These are phyloP conservation scores for Pseudognaphalium luteoalbum DNA, from an alignment of 129 eudicot genomes.

Conservation along the genomic window DNA sequence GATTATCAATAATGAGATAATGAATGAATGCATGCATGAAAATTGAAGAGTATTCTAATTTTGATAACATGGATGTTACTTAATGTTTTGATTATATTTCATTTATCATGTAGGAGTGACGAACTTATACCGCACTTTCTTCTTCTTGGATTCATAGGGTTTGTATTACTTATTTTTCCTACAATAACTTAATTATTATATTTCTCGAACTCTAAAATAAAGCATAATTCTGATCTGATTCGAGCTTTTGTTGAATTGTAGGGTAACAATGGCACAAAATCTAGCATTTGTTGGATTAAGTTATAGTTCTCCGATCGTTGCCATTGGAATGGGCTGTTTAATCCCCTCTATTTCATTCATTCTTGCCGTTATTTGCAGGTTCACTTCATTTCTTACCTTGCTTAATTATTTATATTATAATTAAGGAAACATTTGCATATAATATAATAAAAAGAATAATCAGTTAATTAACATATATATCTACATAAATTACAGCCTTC, in stretches of 20 bases:
- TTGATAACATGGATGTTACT: neutral
- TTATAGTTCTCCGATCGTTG: slow-evolving; percentile 82
- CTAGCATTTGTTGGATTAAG: slow-evolving; percentile 66
- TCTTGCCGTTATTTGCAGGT: slow-evolving; percentile 60
- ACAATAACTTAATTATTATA: neutral
- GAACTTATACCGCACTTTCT: slow-evolving; percentile 37
- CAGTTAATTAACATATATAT: too few species aligned
- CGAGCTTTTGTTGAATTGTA: slow-evolving; percentile 12
- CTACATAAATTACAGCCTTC: too few species aligned
- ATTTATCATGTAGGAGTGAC: slow-evolving; percentile 28
- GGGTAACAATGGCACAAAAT: slow-evolving; percentile 68
- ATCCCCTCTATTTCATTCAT: slow-evolving; percentile 63
- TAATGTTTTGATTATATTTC: neutral
- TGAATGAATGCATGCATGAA: slow-evolving; percentile 23
- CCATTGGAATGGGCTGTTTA: slow-evolving; percentile 61
- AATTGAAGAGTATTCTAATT: neutral
- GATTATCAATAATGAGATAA: neutral
- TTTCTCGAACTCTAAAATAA: neutral
- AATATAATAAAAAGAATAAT: too few species aligned
- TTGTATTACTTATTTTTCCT: slow-evolving; percentile 15
- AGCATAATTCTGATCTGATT: neutral
- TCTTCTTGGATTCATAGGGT: slow-evolving; percentile 46
- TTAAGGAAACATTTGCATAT: neutral
- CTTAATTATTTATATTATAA: neutral
- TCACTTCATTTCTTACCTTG: neutral